Evolutionary conservation across 2,329 filamentous ascomycete species (phyloP).

Genomic region (Blumeria hordei): DNA sequence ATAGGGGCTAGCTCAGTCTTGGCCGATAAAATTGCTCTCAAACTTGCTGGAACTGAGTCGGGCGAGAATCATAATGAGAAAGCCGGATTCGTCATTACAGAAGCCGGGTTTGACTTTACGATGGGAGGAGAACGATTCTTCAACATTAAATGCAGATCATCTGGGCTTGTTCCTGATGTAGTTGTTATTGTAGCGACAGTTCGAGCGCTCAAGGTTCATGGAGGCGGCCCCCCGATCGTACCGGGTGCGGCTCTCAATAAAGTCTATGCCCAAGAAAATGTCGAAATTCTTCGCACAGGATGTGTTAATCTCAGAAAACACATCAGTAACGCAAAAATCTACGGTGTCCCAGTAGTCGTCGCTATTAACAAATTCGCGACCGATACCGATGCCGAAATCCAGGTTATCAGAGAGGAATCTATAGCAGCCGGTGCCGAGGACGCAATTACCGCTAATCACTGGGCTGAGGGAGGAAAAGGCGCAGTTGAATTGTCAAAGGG

Average conservation of each 20-base stretch:
- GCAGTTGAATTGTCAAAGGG: conserved; percentile 73
- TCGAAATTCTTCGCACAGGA: conserved; percentile 69
- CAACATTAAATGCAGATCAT: conserved; percentile 98
- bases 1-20: conserved; percentile 92
- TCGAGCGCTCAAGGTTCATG: conserved; percentile 87
- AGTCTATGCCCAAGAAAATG: conserved; percentile 81
- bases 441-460: conserved; percentile 85
- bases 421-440: conserved; percentile 82
- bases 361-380: conserved; percentile 94
- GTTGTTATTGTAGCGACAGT: conserved; percentile 92
- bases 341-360: conserved; percentile 82
- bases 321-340: conserved; percentile 68
- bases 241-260: conserved; percentile 66
- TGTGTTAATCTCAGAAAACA: conserved; percentile 93
- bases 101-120: conserved; percentile 96
- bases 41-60: conserved; percentile 80
- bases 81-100: conserved; percentile 82
- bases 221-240: conserved; percentile 79
- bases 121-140: conserved; percentile 99
- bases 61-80: conserved; percentile 68
- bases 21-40: conserved; percentile 84
- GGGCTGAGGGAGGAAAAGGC: conserved; percentile 81
- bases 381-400: conserved; percentile 79
- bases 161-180: conserved; percentile 74
- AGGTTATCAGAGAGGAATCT: conserved; percentile 72